These are phyloP conservation scores for Colletotrichum theobromicola DNA, from an alignment of 2,329 filamentous ascomycete species.

Conservation along the genomic window DNA sequence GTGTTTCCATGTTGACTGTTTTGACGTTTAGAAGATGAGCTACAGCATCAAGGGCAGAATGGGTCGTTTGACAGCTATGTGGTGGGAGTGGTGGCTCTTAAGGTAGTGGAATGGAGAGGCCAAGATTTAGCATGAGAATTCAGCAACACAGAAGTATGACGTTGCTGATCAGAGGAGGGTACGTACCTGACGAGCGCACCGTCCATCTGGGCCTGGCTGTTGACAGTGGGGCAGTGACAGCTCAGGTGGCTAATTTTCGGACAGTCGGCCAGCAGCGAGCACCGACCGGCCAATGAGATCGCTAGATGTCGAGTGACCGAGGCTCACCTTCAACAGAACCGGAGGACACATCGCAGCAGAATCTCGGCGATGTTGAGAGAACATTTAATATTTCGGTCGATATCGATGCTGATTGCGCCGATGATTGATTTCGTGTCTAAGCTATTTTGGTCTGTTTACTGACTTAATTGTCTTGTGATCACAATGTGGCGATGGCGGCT, in stretches of 20 bases:
- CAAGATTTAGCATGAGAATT: conserved; percentile 11
- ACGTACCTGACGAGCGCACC: neutral
- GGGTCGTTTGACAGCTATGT: neutral
- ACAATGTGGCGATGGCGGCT: neutral
- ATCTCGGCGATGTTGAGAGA: neutral
- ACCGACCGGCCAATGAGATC: neutral
- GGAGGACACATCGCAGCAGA: conserved; percentile 17
- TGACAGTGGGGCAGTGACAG: neutral
- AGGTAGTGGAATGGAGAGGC: neutral
- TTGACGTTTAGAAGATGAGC: neutral
- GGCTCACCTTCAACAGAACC: neutral
- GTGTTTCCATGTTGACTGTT: conserved; percentile 18
- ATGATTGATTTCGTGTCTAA: neutral
- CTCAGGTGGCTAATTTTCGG: neutral
- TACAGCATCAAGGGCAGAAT: conserved; percentile 15
- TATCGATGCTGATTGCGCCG: neutral
- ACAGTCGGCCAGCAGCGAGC: neutral
- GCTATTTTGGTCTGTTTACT: neutral
- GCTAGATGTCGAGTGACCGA: neutral
- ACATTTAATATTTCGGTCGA: neutral
- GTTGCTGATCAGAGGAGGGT: neutral
- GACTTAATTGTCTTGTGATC: neutral
- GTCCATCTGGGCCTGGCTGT: neutral
- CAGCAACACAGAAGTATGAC: conserved; percentile 12
- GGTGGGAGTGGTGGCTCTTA: neutral